These are phyloP conservation scores for Populus trichocarpa DNA, from an alignment of 441 rosid species.

Conservation along the genomic window DNA sequence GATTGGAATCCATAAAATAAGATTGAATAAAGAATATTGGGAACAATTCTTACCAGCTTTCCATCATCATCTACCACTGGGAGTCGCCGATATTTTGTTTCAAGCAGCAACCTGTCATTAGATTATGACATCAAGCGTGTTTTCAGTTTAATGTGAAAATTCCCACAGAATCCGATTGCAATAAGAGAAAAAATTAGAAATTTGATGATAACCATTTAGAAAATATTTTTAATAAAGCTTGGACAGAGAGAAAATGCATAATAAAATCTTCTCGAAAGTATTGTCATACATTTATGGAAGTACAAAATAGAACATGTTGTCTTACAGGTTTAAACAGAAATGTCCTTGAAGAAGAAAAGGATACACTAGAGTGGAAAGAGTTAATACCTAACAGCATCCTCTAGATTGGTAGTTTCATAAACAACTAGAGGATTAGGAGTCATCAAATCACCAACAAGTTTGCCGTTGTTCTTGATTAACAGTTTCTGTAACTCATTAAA, in stretches of 20 bases:
- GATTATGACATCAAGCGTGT: slow-evolving; percentile 1
- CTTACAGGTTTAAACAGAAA: background rate
- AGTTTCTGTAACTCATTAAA: slow-evolving; percentile 78
- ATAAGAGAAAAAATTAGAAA: background rate
- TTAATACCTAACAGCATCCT: slow-evolving; percentile 78
- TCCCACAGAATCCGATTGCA: background rate
- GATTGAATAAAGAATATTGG: background rate
- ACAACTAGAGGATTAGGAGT: slow-evolving; percentile 78
- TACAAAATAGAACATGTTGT: background rate
- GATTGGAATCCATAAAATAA: background rate
- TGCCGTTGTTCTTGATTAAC: slow-evolving; percentile 68
- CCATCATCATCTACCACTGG: slow-evolving; percentile 76
- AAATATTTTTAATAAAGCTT: background rate
- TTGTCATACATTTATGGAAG: background rate
- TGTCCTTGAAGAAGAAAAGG: background rate
- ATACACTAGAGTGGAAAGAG: background rate
- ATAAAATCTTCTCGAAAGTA: background rate
- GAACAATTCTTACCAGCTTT: slow-evolving; percentile 53
- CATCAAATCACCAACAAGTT: slow-evolving; percentile 92
- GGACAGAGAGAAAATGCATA: background rate
- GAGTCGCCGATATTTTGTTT: slow-evolving; percentile 76
- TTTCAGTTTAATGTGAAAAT: background rate
- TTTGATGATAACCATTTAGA: background rate
- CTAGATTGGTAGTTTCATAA: slow-evolving; percentile 65
- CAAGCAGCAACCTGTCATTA: slow-evolving; percentile 65